Percentiles rank a stretch among this genome's conserved stretches.
Evolutionary conservation across 371 early-diverging fungal species (phyloP).

Genomic region (Mortierella sp.): DNA sequence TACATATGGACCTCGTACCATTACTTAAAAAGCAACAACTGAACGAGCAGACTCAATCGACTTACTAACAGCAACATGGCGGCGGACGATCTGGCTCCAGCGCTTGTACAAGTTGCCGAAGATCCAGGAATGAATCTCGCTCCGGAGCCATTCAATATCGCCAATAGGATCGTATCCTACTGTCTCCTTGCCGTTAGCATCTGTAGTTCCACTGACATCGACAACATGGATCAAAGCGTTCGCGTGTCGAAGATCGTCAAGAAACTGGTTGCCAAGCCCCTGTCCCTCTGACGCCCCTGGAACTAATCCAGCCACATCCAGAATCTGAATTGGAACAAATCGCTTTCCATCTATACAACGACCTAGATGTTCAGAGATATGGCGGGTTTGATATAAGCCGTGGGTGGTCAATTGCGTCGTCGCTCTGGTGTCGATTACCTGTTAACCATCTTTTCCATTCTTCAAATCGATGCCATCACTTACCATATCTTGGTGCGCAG

Average conservation of each 20-base stretch:
- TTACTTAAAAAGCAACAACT: background rate
- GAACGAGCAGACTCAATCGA: background rate
- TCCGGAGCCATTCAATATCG: constrained; percentile 84
- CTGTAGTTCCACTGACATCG: constrained; percentile 86
- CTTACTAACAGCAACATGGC: constrained; percentile 71
- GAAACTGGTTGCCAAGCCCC: constrained; percentile 84
- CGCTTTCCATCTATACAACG: constrained; percentile 77
- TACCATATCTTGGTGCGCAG: constrained; percentile 82
- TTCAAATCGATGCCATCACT: background rate
- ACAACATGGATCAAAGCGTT: constrained; percentile 86
- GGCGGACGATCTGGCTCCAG: constrained; percentile 76
- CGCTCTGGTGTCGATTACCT: background rate
- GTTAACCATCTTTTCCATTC: background rate
- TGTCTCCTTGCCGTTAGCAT: constrained; percentile 81
- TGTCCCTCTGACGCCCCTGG: constrained; percentile 85
- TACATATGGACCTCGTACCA: background rate
- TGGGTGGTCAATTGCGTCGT: background rate
- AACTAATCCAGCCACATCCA: constrained; percentile 88
- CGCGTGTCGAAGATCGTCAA: constrained; percentile 84
- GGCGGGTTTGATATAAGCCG: background rate
- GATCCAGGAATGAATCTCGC: constrained; percentile 83
- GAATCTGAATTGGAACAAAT: constrained; percentile 79
- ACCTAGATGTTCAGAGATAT: constrained; percentile 45
- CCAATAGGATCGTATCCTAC: constrained; percentile 85
- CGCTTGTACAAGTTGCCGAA: constrained; percentile 75